Evolutionary conservation across 2,329 filamentous ascomycete species (phyloP).

Genomic region (Penicillium sp.): DNA sequence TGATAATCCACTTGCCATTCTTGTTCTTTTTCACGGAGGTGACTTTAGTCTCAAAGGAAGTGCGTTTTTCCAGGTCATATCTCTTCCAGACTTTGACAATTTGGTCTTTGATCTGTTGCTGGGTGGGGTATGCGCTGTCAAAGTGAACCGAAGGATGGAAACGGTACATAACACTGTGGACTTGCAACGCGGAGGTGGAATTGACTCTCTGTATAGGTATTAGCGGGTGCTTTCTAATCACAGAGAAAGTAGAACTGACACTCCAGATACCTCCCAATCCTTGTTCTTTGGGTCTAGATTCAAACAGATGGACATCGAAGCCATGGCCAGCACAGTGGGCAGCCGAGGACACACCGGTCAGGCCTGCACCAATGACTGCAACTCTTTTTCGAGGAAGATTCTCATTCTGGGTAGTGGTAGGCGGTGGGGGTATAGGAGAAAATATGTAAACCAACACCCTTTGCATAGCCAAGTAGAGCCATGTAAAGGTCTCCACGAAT

Average conservation of each 20-base stretch:
- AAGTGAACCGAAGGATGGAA: slow-evolving; percentile 80
- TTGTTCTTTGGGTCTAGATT: slow-evolving; percentile 63
- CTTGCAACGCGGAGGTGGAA: slow-evolving; percentile 76
- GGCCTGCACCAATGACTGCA: slow-evolving; percentile 67
- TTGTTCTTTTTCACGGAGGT: slow-evolving; percentile 67
- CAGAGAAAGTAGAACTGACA: slow-evolving; percentile 45
- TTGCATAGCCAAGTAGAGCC: slow-evolving; percentile 33
- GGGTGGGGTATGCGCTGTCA: slow-evolving; percentile 72
- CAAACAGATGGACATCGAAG: slow-evolving; percentile 77
- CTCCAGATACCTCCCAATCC: slow-evolving; percentile 77
- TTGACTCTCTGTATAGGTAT: slow-evolving; percentile 62
- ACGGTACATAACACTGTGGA: slow-evolving; percentile 82
- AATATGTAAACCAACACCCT: slow-evolving; percentile 50
- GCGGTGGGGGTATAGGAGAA: slow-evolving; percentile 66
- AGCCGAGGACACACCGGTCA: slow-evolving; percentile 75
- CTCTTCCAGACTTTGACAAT: slow-evolving; percentile 70
- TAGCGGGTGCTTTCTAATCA: not conserved
- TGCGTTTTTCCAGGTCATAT: slow-evolving; percentile 69
- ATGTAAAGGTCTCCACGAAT: slow-evolving; percentile 31
- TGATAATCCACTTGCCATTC: slow-evolving; percentile 72
- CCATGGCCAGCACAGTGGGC: slow-evolving; percentile 82
- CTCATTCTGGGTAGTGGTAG: slow-evolving; percentile 54
- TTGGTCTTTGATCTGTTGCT: slow-evolving; percentile 71
- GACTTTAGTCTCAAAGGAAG: slow-evolving; percentile 68
- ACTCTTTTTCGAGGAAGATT: slow-evolving; percentile 52